A percentile compares a stretch with the other conserved stretches of the same genome.
phyloP scores from a whole-genome alignment of 1,284 basidiomycete genomes.

The Ganoderma lingzhi region DNA sequence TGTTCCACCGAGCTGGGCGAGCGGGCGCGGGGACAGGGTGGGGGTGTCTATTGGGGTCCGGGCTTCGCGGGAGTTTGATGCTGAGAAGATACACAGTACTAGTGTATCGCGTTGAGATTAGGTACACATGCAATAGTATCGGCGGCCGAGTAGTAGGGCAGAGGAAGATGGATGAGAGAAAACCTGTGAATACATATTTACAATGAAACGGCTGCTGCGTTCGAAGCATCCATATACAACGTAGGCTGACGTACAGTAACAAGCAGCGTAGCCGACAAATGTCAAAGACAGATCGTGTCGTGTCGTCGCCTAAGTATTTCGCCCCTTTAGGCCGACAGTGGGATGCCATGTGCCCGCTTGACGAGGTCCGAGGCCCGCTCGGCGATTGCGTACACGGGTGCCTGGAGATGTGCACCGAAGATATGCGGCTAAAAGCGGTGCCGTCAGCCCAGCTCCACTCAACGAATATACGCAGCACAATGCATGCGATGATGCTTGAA shows the following conservation, averaged over 20 bases:
- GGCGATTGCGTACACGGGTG: slow-evolving; percentile 34
- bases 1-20: background rate
- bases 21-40: background rate
- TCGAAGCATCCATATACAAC: background rate
- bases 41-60: background rate
- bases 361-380: slow-evolving; percentile 36
- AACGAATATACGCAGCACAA: background rate
- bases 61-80: slow-evolving; percentile 2
- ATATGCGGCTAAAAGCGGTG: slow-evolving; percentile 29
- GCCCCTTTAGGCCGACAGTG: background rate
- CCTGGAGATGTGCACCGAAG: slow-evolving; percentile 35
- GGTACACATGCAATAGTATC: background rate
- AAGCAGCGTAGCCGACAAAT: background rate
- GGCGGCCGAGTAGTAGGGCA: background rate
- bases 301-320: background rate
- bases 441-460: background rate
- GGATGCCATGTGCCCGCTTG: slow-evolving; percentile 17
- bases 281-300: background rate
- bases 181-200: background rate
- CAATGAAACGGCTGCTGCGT: background rate
- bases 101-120: background rate
- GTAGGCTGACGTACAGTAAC: background rate
- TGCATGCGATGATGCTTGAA: too few species aligned
- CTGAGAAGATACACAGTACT: background rate
- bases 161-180: background rate